Conservation (phyloP, 2,329 filamentous ascomycete species). For the Cladosporium oxysporum region DNA sequence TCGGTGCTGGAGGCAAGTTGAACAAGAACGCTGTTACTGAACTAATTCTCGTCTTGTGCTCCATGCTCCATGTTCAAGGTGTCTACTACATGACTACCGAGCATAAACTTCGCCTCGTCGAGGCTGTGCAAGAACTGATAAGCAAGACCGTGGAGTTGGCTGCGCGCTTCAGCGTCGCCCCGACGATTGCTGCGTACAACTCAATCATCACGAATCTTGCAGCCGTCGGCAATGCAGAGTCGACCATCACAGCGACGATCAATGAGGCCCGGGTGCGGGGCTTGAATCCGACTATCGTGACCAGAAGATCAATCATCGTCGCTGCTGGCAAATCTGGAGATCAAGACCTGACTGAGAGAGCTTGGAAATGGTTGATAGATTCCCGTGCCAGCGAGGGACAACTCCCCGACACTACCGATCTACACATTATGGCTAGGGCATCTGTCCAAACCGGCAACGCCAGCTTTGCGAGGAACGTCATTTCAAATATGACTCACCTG, state of each 20-base stretch:
- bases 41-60: slow-evolving; percentile 39
- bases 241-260: slow-evolving; percentile 34
- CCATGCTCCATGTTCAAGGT: slow-evolving; percentile 31
- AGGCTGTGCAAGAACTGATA: slow-evolving; percentile 31
- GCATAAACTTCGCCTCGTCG: slow-evolving; percentile 27
- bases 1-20: slow-evolving; percentile 43
- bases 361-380: slow-evolving; percentile 37
- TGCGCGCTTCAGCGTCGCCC: slow-evolving; percentile 30
- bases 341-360: slow-evolving; percentile 27
- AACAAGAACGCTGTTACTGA: slow-evolving; percentile 40
- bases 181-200: slow-evolving; percentile 38
- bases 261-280: slow-evolving; percentile 32
- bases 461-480: slow-evolving; percentile 28
- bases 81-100: slow-evolving; percentile 24
- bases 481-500: slow-evolving; percentile 15
- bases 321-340: slow-evolving; percentile 39
- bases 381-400: slow-evolving; percentile 19
- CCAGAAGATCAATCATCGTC: slow-evolving; percentile 37
- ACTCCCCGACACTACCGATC: slow-evolving; percentile 29
- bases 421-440: slow-evolving; percentile 33
- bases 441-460: slow-evolving; percentile 23
- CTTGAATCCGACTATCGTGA: slow-evolving; percentile 36
- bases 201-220: slow-evolving; percentile 41
- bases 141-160: slow-evolving; percentile 35
- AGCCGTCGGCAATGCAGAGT: slow-evolving; percentile 30